Conservation (phyloP, 352 stramenopile genomes). For the Globisporangium cystogenes region DNA sequence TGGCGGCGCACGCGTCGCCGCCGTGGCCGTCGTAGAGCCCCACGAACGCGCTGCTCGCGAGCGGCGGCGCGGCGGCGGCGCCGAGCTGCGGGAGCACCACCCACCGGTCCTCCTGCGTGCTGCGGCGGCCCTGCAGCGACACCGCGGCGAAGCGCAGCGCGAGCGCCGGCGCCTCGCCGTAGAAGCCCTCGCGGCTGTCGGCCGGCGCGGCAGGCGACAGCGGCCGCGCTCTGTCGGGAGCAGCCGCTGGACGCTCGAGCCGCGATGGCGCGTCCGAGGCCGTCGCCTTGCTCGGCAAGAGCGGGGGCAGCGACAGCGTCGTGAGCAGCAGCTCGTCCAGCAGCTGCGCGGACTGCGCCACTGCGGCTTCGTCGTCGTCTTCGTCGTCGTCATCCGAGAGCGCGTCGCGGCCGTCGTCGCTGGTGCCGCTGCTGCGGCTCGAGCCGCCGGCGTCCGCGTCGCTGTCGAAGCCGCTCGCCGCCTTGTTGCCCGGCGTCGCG, state of each 20-base stretch:
- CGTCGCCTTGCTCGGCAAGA: constrained; percentile 22
- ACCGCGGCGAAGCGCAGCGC: constrained; percentile 34
- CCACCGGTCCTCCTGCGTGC: constrained; percentile 72
- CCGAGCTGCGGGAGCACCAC: constrained; percentile 42
- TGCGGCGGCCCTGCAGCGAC: constrained; percentile 61
- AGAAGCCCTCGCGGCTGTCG: constrained; percentile 33
- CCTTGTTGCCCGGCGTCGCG: constrained; percentile 19
- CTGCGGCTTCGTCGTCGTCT: constrained; percentile 57
- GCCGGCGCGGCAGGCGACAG: neutral
- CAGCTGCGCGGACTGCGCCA: constrained; percentile 56
- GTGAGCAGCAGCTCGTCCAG: constrained; percentile 70
- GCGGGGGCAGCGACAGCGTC: constrained; percentile 64
- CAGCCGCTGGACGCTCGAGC: neutral
- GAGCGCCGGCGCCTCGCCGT: constrained; percentile 27
- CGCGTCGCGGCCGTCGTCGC: constrained; percentile 15
- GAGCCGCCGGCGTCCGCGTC: neutral
- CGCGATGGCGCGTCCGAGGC: neutral
- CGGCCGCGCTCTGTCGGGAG: neutral
- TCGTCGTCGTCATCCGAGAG: constrained; percentile 61
- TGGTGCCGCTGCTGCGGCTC: neutral
- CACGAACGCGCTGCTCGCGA: constrained; percentile 35
- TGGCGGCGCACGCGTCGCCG: constrained; percentile 62
- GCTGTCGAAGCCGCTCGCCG: constrained; percentile 1
- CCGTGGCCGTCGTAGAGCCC: constrained; percentile 84
- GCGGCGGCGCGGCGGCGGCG: constrained; percentile 6